Base-by-base conservation (phyloP, 768 basidiomycete species). In the Pisolithus marmoratus region DNA sequence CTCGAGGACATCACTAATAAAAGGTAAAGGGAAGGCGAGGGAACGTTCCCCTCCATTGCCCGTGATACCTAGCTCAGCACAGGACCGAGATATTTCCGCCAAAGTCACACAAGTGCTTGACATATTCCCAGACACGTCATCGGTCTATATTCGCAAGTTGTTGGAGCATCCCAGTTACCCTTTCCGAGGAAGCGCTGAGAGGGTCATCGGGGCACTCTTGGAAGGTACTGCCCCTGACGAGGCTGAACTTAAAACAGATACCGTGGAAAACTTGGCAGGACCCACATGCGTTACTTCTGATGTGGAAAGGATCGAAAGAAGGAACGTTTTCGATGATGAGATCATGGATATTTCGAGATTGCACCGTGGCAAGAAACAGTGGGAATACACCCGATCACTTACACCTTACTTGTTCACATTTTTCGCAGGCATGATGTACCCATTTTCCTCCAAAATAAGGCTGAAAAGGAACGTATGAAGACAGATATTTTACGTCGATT, bases 281-380 rank as follows among this genome's bases (percentile, higher is more conserved):
- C n/a, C 27, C 15, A 26, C 2, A 20, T 24, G 17, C n/a, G 20
- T 31, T 36, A 17, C 4, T 8, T 9, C 44, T 26, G 41, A 43
- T 23, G 50, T 56, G 5, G 57, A 41, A 43, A 58, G 70, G 14
- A 67, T 70, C 23, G 77, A 82, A 56, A 70, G 92, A 53, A 67
- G 71, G 46, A 97, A 95, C 54, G 72, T 89, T 0, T 94, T 87
- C 58, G 85, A 94, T 59, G 79, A 81, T 22, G 83, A 89, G 43
- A 63, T 65, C 17, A 78, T 95, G 65, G 88, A 95, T 61, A 53
- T 82, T 29, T 70, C 73, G 6, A 72, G 72, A 48, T 53, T 94
- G 22, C 73, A 74, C 23, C 54, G 85, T 8, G 90, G 88, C 34
- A 91, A 84, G 74, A 83, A 78, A 72, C 70, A 58, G 84, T 85